Base-by-base conservation (phyloP, 495 filamentous ascomycete genomes). In the Clohesyomyces aquaticus region DNA sequence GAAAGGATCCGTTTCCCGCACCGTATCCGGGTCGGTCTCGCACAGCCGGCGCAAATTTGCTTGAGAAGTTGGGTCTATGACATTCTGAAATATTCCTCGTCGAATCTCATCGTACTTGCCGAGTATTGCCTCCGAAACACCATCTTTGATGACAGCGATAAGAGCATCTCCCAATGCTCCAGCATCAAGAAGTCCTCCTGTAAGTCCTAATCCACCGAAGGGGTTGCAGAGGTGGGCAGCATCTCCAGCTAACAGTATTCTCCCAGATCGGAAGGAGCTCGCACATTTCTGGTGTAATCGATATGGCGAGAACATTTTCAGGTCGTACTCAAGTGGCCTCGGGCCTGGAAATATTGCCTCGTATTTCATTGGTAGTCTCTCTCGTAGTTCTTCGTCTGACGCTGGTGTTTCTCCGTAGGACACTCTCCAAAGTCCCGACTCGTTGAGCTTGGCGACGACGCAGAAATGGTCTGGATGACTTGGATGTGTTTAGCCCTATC, bases 271-370 rank as follows among this genome's bases (percentile, higher is more conserved):
- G 59, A 85, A 81, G 10, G 63, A 72, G 3, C 75, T 73, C 14
- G 82, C 82, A 71, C 81, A 85, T 22, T 83, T 77, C 65, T 87
- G 83, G 60, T 87, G 84, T 67, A 87, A 73, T 60, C 76, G 79
- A 64, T 85, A 87, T 3, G 83, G 84, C 43, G 76, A 79, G 47
- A 81, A 76, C 64, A 73, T 81, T 41, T 80, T 71, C 22, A 87
- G 65, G 28, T 74, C 73, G 72, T 87, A 87, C 27, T 84, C 76
- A 35, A 58, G 76, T 3, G 82, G 82, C 63, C 80, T 81, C 2
- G 83, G 84, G 0, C 83, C 83, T 1, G 83, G 83, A 4, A 87
- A 71, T 58, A 85, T 81, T 18, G 76, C 65, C 59, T 81, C 77
- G 67, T 77, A 87, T 42, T 79, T 78, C 56, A 59, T 70, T 8